These are phyloP conservation scores for Neurospora sp. DNA, from an alignment of 495 filamentous ascomycete species.

Conservation along the genomic window DNA sequence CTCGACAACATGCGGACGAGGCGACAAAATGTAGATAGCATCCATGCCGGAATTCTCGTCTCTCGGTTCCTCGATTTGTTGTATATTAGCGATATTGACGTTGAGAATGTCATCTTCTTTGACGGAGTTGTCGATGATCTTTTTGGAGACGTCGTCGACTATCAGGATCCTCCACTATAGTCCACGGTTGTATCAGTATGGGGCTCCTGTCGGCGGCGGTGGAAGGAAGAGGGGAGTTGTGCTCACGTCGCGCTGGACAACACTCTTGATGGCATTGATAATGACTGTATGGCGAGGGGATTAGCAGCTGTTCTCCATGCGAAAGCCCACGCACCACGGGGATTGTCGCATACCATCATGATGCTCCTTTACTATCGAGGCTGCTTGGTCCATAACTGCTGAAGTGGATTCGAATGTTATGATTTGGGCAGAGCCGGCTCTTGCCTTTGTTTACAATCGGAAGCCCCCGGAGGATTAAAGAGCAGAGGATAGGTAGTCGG, in stretches of 20 bases:
- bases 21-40: conserved; percentile 83
- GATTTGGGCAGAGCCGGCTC: conserved; percentile 8
- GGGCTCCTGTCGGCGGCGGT: background rate
- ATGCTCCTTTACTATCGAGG: conserved; percentile 28
- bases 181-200: conserved; percentile 6
- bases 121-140: conserved; percentile 75
- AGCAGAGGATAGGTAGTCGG: background rate
- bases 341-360: conserved; percentile 16
- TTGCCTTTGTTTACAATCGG: background rate
- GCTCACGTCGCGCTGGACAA: conserved; percentile 45
- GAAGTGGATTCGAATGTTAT: background rate
- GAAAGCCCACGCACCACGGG: background rate
- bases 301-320: background rate
- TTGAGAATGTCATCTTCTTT: conserved; percentile 94
- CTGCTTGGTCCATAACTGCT: conserved; percentile 19
- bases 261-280: conserved; percentile 43
- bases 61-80: conserved; percentile 78
- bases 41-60: conserved; percentile 77
- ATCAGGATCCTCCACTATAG: conserved; percentile 91
- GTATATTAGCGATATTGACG: conserved; percentile 87
- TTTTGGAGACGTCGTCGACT: conserved; percentile 67
- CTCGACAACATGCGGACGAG: conserved; percentile 76
- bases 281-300: conserved; percentile 16
- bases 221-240: conserved; percentile 3
- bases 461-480: background rate